A percentile compares a stretch with the other conserved stretches of the same genome.
Evolutionary conservation across 331 rosid species (phyloP).

Genomic region (Cydonia oblonga): DNA sequence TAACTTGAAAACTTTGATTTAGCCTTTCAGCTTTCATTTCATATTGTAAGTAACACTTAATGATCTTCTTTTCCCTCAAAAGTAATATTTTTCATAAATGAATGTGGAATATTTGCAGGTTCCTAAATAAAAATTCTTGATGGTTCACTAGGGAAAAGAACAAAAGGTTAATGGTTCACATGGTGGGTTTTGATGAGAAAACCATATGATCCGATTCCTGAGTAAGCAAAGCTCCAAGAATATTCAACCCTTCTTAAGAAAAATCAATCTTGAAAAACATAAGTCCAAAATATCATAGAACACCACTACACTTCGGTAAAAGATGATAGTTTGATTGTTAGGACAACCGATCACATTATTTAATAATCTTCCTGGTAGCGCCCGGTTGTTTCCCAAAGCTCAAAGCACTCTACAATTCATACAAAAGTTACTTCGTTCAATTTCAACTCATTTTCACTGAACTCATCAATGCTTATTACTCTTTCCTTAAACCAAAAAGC

Average conservation of each 20-base stretch:
- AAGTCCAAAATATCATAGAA: not conserved
- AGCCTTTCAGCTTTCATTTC: not conserved
- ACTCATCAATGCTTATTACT: not conserved
- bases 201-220: not conserved
- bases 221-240: not conserved
- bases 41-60: not conserved
- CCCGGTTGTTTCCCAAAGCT: not conserved
- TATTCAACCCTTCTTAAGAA: not conserved
- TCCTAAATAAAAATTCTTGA: too few species aligned
- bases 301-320: not conserved
- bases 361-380: not conserved
- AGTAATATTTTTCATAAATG: not conserved
- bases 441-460: not conserved
- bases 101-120: not conserved
- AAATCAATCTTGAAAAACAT: not conserved
- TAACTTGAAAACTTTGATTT: not conserved
- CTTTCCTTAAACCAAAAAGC: not conserved
- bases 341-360: not conserved
- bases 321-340: not conserved
- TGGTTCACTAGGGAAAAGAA: not conserved
- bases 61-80: not conserved
- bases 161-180: not conserved
- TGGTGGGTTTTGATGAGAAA: not conserved
- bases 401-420: not conserved
- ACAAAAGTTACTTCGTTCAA: not conserved